Conservation (phyloP, 371 early-diverging fungal genomes). For the Syncephalastrum racemosum region DNA sequence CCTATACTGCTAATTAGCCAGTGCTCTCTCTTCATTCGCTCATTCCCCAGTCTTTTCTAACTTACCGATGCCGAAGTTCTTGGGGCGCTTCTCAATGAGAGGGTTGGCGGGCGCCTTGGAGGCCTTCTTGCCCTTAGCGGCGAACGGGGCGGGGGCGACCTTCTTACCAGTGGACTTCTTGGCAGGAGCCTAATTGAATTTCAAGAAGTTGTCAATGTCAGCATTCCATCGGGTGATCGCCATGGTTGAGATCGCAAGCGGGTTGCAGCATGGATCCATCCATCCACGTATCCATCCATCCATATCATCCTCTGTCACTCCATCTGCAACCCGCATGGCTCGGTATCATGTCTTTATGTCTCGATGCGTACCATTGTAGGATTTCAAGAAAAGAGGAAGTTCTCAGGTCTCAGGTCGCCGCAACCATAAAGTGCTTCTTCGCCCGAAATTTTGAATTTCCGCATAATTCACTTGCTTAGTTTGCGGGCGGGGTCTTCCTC, state of each 20-base stretch:
- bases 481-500: no score
- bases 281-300: conserved; percentile 20
- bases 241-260: not conserved
- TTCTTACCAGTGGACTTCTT: conserved; percentile 79
- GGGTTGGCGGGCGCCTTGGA: conserved; percentile 83
- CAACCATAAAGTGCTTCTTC: no score
- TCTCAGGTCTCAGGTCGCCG: not conserved
- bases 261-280: conserved; percentile 9
- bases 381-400: conserved; percentile 10
- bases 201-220: conserved; percentile 4
- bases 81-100: conserved; percentile 88
- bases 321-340: not conserved
- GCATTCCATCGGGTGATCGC: conserved; percentile 3
- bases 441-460: no score
- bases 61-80: conserved; percentile 92
- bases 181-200: conserved; percentile 24
- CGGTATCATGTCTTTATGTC: no score
- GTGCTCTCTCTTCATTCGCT: not conserved
- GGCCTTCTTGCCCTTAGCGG: conserved; percentile 68
- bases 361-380: conserved; percentile 10
- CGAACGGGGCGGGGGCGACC: conserved; percentile 91
- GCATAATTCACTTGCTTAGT: no score
- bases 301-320: conserved; percentile 3
- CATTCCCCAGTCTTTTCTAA: no score
- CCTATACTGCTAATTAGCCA: conserved; percentile 25